Percentiles rank a stretch among this genome's conserved stretches.
Evolutionary conservation across 2,329 filamentous ascomycete genomes (phyloP).

Genomic region (Ophiostoma triangulosporum): DNA sequence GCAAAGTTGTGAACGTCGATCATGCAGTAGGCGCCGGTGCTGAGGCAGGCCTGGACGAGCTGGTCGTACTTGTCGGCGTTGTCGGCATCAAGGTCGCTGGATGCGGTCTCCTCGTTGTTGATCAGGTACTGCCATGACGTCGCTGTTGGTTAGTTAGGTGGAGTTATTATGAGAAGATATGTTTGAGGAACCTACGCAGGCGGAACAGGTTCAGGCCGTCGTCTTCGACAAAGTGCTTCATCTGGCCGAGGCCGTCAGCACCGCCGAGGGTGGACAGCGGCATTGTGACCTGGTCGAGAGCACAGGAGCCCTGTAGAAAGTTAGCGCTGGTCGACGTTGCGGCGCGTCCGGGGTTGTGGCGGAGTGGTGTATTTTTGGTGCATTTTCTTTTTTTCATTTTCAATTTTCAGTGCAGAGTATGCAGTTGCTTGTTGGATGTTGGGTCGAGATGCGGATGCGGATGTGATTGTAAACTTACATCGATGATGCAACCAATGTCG

Average conservation of each 20-base stretch:
- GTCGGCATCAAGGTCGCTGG: slow-evolving; percentile 27
- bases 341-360: background rate
- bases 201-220: slow-evolving; percentile 43
- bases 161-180: background rate
- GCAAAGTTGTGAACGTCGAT: slow-evolving; percentile 43
- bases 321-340: background rate
- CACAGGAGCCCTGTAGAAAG: slow-evolving; percentile 22
- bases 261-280: slow-evolving; percentile 20
- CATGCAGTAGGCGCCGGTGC: slow-evolving; percentile 34
- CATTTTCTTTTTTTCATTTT: background rate
- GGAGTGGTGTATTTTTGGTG: background rate
- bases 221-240: slow-evolving; percentile 41
- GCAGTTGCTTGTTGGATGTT: no score
- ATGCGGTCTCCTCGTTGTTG: slow-evolving; percentile 28
- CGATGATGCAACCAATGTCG: slow-evolving; percentile 32
- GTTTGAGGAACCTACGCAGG: slow-evolving; percentile 22
- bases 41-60: slow-evolving; percentile 35
- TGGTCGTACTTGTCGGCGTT: slow-evolving; percentile 34
- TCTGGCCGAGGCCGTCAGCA: slow-evolving; percentile 29
- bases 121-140: slow-evolving; percentile 40
- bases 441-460: no score
- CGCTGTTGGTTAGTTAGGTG: slow-evolving; percentile 13
- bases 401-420: no score
- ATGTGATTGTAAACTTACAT: slow-evolving; percentile 13
- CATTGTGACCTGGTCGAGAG: slow-evolving; percentile 18